These are phyloP conservation scores for Suaeda aralocaspica DNA, from an alignment of 148 eudicot genomes.

Conservation along the genomic window DNA sequence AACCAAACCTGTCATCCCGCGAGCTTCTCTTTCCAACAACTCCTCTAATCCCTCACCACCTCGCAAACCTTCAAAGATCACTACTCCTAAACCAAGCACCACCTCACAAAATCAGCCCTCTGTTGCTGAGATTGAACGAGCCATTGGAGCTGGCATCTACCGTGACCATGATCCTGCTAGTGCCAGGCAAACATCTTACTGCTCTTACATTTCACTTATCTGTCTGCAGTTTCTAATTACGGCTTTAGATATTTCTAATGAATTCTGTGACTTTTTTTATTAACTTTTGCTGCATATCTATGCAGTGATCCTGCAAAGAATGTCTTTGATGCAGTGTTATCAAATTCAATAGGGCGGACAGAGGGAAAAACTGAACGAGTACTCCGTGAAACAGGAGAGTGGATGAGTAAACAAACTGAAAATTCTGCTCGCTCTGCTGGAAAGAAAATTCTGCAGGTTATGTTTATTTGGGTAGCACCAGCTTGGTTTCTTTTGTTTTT, in stretches of 20 bases:
- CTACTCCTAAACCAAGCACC: slow-evolving; percentile 3
- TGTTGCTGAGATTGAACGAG: slow-evolving; percentile 62
- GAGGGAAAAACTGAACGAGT: slow-evolving; percentile 59
- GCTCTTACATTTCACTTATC: background rate
- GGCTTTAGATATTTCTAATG: too few species aligned
- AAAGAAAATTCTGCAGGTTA: slow-evolving; percentile 40
- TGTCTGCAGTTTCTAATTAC: too few species aligned
- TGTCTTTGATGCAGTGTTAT: slow-evolving; percentile 44
- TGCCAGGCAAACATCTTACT: slow-evolving; percentile 30
- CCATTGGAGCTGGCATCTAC: slow-evolving; percentile 70
- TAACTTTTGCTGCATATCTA: background rate
- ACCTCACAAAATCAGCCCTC: slow-evolving; percentile 35
- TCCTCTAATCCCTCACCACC: slow-evolving; percentile 13
- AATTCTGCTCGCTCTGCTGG: slow-evolving; percentile 44
- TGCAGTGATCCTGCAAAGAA: slow-evolving; percentile 39
- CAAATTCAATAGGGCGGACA: slow-evolving; percentile 46
- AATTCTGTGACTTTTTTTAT: too few species aligned
- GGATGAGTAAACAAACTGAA: slow-evolving; percentile 51
- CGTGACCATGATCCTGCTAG: slow-evolving; percentile 53
- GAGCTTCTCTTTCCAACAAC: slow-evolving; percentile 16
- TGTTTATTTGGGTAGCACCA: slow-evolving; percentile 57
- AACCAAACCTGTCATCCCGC: slow-evolving; percentile 15
- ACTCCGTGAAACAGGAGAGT: slow-evolving; percentile 76
- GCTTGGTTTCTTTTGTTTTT: slow-evolving; percentile 55
- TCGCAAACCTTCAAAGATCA: slow-evolving; percentile 8